Conservation (phyloP, 1,284 basidiomycete species). For the Ustilago curta region DNA sequence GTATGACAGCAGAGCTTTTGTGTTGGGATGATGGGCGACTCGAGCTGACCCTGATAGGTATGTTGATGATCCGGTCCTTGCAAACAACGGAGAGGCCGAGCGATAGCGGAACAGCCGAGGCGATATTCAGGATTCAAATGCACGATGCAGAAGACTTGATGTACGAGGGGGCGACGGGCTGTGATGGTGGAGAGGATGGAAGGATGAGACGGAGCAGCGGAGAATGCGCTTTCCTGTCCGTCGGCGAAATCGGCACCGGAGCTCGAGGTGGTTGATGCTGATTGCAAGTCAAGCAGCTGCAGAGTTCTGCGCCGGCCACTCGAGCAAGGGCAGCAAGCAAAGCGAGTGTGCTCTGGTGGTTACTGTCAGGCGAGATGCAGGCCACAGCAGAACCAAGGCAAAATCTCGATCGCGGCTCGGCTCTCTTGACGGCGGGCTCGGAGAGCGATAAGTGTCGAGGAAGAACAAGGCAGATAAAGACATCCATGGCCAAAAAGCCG, state of each 20-base stretch:
- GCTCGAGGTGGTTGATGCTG: neutral
- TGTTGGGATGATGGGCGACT: neutral
- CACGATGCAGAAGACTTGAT: neutral
- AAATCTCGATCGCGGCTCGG: no score
- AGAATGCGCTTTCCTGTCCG: neutral
- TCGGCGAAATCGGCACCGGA: neutral
- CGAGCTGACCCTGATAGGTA: neutral
- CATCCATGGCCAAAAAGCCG: constrained; percentile 23
- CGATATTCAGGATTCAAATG: neutral
- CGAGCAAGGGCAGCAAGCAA: no score
- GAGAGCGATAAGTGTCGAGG: constrained; percentile 4
- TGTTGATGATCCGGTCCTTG: neutral
- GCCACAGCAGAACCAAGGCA: no score
- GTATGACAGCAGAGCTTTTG: neutral
- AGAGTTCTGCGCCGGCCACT: neutral
- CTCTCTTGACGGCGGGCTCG: neutral
- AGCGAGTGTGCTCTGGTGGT: no score
- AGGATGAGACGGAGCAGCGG: neutral
- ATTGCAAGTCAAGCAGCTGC: neutral
- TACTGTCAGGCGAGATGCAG: no score
- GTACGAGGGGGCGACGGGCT: neutral
- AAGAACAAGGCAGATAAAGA: neutral
- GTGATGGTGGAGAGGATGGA: neutral
- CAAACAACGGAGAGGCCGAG: constrained; percentile 2
- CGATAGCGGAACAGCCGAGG: constrained; percentile 3